Base-by-base conservation (phyloP, 768 basidiomycete species). In the Boletus rufocinnamomeus region DNA sequence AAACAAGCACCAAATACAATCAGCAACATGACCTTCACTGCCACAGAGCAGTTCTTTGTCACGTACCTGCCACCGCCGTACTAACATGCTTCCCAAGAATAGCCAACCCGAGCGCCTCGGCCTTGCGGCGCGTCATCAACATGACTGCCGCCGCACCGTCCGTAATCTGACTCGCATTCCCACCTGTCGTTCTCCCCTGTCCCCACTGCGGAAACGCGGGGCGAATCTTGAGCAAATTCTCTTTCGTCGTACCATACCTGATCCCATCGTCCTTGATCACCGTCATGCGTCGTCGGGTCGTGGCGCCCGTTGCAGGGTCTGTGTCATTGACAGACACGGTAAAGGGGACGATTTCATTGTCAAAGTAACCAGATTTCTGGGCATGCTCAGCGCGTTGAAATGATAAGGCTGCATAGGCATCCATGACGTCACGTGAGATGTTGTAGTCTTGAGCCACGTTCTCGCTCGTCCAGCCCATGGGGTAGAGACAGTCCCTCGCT, bases 401-500 rank as follows among this genome's bases (percentile, higher is more conserved):
- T 0, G 92, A 94, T 47, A 74, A 67, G 2, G 91, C 88, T 2
- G 91, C 87, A 66, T 84, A 87, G 37, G 76, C 78, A 67, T 94
- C 91, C 79, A 91, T 90, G 56, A 87, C 83, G 51, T 89, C 84
- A 37, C 91, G 81, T 49, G 87, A 81, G 57, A 94, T 76, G 57
- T 82, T 73, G 72, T 84, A 93, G 44, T 93, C 89, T 34, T 75
- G 73, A 0, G 91, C 91, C 34, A 94, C 89, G 61, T 92, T 94
- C 73, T 94, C 91, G 63, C 86, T 87, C 7, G 91, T 92, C 92
- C 92, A 93, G 8, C 91, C 91, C 92, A 93, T 94, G 34, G 88
- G 88, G 68, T 84, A 76, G 23, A 76, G 68, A 59, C 86, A 86
- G 62, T 89, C 89, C 28, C 72, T 79, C 3, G 89, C 83, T 5